Evolutionary conservation across 257 asterid genomes (phyloP).

Genomic region (Nicotiana otophora): DNA sequence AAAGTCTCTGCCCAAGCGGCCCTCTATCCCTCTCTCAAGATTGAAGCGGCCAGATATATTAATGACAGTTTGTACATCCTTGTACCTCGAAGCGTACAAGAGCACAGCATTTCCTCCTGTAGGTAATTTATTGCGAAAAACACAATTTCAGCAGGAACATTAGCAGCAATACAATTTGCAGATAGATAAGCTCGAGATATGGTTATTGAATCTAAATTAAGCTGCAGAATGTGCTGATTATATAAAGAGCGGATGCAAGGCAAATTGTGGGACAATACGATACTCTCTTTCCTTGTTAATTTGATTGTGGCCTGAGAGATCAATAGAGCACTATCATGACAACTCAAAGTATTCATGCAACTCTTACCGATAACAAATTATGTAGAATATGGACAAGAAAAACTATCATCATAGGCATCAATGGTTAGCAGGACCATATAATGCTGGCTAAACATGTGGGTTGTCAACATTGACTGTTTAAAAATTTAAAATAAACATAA

Average conservation of each 20-base stretch:
- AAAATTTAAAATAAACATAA: neutral
- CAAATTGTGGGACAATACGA: neutral
- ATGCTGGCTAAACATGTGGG: neutral
- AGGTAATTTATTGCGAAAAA: conserved; percentile 9
- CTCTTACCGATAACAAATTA: neutral
- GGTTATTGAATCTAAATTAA: neutral
- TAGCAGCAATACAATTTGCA: neutral
- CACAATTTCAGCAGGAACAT: neutral
- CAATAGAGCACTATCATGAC: neutral
- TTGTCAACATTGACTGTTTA: neutral
- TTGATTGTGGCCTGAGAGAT: neutral
- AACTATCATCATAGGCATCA: neutral
- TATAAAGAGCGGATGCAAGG: neutral
- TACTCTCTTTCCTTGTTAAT: neutral
- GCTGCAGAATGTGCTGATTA: neutral
- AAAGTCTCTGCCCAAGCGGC: conserved; percentile 75
- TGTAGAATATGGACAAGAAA: neutral
- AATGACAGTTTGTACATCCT: conserved; percentile 40
- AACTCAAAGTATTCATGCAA: neutral
- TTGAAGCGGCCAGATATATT: conserved; percentile 81
- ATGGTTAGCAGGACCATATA: neutral
- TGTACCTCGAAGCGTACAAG: conserved; percentile 63
- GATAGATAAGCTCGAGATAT: neutral
- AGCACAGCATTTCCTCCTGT: conserved; percentile 97
- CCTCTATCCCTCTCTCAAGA: conserved; percentile 75